phyloP scores from a whole-genome alignment of 345 rosid genomes.

The Fremontodendron californicum region DNA sequence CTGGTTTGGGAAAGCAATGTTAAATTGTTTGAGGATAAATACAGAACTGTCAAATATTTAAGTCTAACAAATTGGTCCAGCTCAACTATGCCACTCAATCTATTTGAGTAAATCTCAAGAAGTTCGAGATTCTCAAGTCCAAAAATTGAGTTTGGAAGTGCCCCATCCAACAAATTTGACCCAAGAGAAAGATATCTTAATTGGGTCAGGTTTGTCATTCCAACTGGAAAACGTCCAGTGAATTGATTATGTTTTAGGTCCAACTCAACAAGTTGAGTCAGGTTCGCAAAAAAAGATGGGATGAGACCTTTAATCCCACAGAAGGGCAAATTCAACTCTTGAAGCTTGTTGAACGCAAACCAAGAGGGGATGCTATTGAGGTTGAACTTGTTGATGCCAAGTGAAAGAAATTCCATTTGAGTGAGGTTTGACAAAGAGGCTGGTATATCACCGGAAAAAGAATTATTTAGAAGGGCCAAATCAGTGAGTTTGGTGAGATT shows the following conservation, averaged over 20 bases:
- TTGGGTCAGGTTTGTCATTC: background rate
- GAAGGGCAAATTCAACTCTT: background rate
- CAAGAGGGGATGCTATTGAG: background rate
- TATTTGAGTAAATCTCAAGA: background rate
- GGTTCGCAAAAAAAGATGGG: background rate
- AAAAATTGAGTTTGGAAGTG: conserved; percentile 4
- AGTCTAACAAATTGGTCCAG: background rate
- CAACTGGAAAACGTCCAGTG: background rate
- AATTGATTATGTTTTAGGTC: background rate
- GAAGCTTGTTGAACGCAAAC: background rate
- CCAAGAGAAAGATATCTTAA: background rate
- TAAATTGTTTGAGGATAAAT: background rate
- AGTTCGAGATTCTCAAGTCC: background rate
- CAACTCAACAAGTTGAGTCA: background rate
- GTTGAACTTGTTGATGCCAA: background rate
- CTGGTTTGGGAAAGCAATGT: background rate
- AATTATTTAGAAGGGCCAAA: background rate
- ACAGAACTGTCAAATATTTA: background rate
- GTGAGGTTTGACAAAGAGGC: conserved; percentile 16
- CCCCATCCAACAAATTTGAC: conserved; percentile 3
- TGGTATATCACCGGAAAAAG: conserved; percentile 14
- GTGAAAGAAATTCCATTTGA: background rate
- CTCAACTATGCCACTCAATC: conserved; percentile 4
- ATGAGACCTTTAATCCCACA: background rate
- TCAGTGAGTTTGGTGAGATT: conserved; percentile 19